Evolutionary conservation across 768 basidiomycete genomes (phyloP), one percentile per base, ranked within the genome.

Genomic region (Arthromyces matolae): DNA sequence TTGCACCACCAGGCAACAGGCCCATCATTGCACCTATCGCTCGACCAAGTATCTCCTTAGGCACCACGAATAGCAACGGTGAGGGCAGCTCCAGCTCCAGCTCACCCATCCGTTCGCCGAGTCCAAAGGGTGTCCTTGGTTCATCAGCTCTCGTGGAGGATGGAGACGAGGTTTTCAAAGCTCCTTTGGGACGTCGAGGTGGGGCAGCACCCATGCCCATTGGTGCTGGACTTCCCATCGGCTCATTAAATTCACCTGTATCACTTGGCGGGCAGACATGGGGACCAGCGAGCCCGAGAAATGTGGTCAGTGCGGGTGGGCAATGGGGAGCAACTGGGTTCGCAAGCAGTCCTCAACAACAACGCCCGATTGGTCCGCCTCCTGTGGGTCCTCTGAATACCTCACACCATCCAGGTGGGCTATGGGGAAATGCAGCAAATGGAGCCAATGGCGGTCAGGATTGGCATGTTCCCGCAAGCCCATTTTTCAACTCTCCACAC

Each of bases 81-180:
- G 80, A 82, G 13, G 75, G 74, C 0, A 80, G 77, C 7, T 81
- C 84, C 1, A 80, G 79, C 2, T 82, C 83, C 9, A 81, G 80
- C 3, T 87, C 85, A 1, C 75, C 76, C 13, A 65, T 62, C 38
- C 70, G 76, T 10, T 73, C 72, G 20, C 75, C 77, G 5, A 77
- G 75, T 54, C 76, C 78, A 2, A 89, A 89, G 60, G 81, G 81
- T 32, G 67, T 83, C 28, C 71, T 89, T 6, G 89, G 89, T 10
- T 89, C 88, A 12, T 84, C 84, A 4, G 88, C 89, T 16, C 73
- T 90, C 16, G 79, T 82, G 3, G 79, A 86, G 12, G 87, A 89
- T 50, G 88, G 88, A 51, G 89, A 91, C 60, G 88, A 90, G 60
- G 84, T 89, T 9, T 78, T 90, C 13, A 60, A 69, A 7, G 62